Percentiles rank a stretch among this genome's conserved stretches.
Evolutionary conservation across 805 yeast genomes (phyloP).

Genomic region (Pichia sporocuriosa): DNA sequence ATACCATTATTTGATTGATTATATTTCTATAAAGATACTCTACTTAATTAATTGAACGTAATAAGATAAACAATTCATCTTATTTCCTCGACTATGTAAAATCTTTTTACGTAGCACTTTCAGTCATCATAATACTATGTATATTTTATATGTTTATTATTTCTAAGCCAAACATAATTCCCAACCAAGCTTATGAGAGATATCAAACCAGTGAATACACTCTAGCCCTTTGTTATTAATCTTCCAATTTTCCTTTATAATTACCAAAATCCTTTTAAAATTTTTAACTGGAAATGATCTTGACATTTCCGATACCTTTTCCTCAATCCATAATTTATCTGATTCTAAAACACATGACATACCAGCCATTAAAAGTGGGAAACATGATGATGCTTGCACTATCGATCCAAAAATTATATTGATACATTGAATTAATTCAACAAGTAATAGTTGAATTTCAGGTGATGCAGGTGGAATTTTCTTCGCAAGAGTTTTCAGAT

Average conservation of each 20-base stretch:
- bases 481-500: slow-evolving; percentile 16
- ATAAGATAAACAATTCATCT: no score
- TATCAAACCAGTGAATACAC: slow-evolving; percentile 32
- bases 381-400: slow-evolving; percentile 24
- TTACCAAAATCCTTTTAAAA: slow-evolving; percentile 26
- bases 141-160: no score
- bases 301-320: slow-evolving; percentile 20
- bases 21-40: no score
- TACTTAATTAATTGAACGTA: no score
- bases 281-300: slow-evolving; percentile 29
- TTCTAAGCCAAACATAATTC: slow-evolving; percentile 19
- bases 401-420: slow-evolving; percentile 14
- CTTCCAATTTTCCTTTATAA: slow-evolving; percentile 32
- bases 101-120: no score
- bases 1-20: no score
- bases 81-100: no score
- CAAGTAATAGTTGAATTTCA: slow-evolving; percentile 17
- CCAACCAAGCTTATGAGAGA: slow-evolving; percentile 32
- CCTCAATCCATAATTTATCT: slow-evolving; percentile 22
- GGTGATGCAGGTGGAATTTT: slow-evolving; percentile 18
- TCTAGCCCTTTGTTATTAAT: slow-evolving; percentile 26
- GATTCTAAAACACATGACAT: slow-evolving; percentile 17
- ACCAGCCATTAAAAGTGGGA: slow-evolving; percentile 31
- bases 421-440: slow-evolving; percentile 14
- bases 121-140: no score